phyloP scores from a whole-genome alignment of 1,284 basidiomycete species.

The Puccinia hordei region DNA sequence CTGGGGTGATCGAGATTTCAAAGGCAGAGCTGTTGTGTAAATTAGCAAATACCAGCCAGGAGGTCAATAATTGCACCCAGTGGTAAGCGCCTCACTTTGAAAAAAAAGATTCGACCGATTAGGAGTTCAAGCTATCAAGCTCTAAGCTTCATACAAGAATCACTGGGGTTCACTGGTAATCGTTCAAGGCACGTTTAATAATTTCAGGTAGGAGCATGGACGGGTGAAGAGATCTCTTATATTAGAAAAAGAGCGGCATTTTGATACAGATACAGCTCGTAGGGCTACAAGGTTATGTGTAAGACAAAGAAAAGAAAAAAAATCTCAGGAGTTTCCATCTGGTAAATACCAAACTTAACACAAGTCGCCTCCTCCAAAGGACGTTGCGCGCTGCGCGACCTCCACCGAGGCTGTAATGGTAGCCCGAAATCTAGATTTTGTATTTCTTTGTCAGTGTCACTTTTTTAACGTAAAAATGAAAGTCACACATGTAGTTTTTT shows the following conservation, averaged over 20 bases:
- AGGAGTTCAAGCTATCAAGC: slow-evolving; percentile 4
- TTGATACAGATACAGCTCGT: not conserved
- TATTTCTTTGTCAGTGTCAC: too few relatives aligned
- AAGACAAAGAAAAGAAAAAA: not conserved
- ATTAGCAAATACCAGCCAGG: slow-evolving; percentile 15
- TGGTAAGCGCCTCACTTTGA: not conserved
- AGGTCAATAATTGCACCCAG: slow-evolving; percentile 4
- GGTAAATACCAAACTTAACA: not conserved
- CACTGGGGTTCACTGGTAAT: slow-evolving; percentile 21
- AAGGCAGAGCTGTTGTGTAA: slow-evolving; percentile 3
- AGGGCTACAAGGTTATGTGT: not conserved
- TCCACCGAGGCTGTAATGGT: too few relatives aligned
- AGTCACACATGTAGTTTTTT: too few relatives aligned
- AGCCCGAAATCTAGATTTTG: too few relatives aligned
- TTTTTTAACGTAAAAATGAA: too few relatives aligned
- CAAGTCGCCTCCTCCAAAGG: too few relatives aligned
- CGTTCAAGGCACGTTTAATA: slow-evolving; percentile 6
- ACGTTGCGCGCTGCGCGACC: too few relatives aligned
- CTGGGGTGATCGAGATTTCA: slow-evolving; percentile 28
- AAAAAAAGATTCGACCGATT: not conserved
- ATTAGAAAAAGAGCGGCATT: not conserved
- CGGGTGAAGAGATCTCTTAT: slow-evolving; percentile 1
- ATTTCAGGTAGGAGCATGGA: not conserved
- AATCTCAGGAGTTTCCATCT: not conserved
- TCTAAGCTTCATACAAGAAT: slow-evolving; percentile 3